These are phyloP conservation scores for Syncephalastrum sp. DNA, from an alignment of 371 early-diverging fungal genomes.

Conservation along the genomic window DNA sequence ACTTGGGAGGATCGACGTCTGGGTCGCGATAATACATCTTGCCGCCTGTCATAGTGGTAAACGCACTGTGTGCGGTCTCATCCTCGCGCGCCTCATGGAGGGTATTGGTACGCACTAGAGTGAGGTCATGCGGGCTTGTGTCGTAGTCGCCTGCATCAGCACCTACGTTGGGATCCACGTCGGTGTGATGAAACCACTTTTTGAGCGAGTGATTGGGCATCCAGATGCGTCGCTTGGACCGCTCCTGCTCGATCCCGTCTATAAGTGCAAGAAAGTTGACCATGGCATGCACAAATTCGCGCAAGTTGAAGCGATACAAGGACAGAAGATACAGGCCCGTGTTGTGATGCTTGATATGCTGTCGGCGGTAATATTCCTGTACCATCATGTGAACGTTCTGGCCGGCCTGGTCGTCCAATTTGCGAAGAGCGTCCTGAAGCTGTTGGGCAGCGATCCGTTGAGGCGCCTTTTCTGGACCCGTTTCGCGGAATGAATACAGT, in stretches of 20 bases:
- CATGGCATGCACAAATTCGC: conserved; percentile 10
- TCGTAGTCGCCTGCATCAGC: conserved; percentile 3
- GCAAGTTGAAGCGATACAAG: conserved; percentile 12
- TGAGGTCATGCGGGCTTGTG: conserved; percentile 2
- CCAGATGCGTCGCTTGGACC: conserved; percentile 12
- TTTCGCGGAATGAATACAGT: conserved; percentile 10
- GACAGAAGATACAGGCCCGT: conserved; percentile 14
- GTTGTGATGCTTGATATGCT: neutral
- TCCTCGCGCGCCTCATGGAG: neutral
- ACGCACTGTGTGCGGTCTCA: neutral
- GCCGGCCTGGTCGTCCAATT: conserved; percentile 4
- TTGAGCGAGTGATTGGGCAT: conserved; percentile 12
- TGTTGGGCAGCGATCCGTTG: neutral
- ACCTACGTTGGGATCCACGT: conserved; percentile 14
- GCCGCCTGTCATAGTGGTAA: neutral
- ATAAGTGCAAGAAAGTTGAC: conserved; percentile 16
- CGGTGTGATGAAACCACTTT: conserved; percentile 17
- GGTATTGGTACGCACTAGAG: conserved; percentile 14
- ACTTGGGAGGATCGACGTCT: conserved; percentile 37
- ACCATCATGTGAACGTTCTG: neutral
- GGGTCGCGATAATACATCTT: conserved; percentile 28
- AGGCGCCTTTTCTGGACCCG: neutral
- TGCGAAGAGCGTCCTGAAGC: conserved; percentile 6
- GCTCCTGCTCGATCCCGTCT: conserved; percentile 15
- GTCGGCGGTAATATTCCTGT: neutral